A percentile compares a stretch with the other conserved stretches of the same genome.
Conservation (phyloP, 768 basidiomycete genomes). For the Hydnomerulius pinastri region DNA sequence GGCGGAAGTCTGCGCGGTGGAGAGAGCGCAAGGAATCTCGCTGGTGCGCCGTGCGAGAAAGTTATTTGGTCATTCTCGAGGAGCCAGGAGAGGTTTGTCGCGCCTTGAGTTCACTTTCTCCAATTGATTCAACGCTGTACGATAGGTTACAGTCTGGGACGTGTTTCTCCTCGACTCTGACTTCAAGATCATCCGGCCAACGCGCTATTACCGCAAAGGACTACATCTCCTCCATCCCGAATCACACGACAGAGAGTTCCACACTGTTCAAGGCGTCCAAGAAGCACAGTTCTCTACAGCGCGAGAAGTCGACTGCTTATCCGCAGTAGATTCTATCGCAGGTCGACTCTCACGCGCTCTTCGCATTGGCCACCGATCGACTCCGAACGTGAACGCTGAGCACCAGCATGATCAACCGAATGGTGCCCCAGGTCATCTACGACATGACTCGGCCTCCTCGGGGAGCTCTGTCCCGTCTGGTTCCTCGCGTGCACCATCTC, state of each 20-base stretch:
- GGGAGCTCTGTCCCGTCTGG: slow-evolving; percentile 40
- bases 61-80: slow-evolving; percentile 83
- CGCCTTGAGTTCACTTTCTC: neutral
- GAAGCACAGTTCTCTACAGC: slow-evolving; percentile 21
- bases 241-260: slow-evolving; percentile 27
- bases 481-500: slow-evolving; percentile 44
- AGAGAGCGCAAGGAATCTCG: slow-evolving; percentile 62
- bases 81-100: slow-evolving; percentile 79
- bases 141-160: slow-evolving; percentile 82
- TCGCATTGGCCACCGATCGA: slow-evolving; percentile 31
- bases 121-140: slow-evolving; percentile 1
- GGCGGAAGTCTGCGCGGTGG: slow-evolving; percentile 65
- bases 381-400: slow-evolving; percentile 11
- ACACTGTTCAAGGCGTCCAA: slow-evolving; percentile 17
- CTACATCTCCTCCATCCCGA: slow-evolving; percentile 61
- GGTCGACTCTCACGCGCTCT: slow-evolving; percentile 48
- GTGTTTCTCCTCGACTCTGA: slow-evolving; percentile 91
- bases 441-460: slow-evolving; percentile 26
- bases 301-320: slow-evolving; percentile 36
- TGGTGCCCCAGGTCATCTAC: slow-evolving; percentile 2
- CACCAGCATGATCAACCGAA: slow-evolving; percentile 3
- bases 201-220: slow-evolving; percentile 84
- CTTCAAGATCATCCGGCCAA: slow-evolving; percentile 89
- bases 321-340: slow-evolving; percentile 51
- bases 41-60: slow-evolving; percentile 94